A percentile compares a stretch with the other conserved stretches of the same genome.
These are phyloP conservation scores for Nakazawaea holstii DNA, from an alignment of 805 yeast genomes.

Conservation along the genomic window DNA sequence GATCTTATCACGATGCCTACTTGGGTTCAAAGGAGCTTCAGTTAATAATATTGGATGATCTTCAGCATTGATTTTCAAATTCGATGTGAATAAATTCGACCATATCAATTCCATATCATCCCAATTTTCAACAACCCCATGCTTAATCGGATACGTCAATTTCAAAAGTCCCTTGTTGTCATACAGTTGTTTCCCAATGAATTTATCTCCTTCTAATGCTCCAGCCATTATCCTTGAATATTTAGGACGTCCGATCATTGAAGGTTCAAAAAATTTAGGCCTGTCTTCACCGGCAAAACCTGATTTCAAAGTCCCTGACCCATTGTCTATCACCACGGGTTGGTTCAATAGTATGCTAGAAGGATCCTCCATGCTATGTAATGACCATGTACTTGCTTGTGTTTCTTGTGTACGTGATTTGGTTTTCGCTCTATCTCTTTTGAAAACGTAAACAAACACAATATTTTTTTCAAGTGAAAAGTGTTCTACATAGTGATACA, in stretches of 20 bases:
- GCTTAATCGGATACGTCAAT: constrained; percentile 67
- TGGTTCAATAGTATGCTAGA: constrained; percentile 44
- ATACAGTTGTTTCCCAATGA: constrained; percentile 74
- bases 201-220: constrained; percentile 57
- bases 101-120: constrained; percentile 79
- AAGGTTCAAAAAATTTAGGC: constrained; percentile 62
- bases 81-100: constrained; percentile 59
- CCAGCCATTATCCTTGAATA: constrained; percentile 78
- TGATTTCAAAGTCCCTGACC: constrained; percentile 79
- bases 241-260: constrained; percentile 76
- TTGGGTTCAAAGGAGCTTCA: constrained; percentile 83
- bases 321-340: constrained; percentile 76
- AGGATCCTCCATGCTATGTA: constrained; percentile 4
- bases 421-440: no score
- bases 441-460: no score
- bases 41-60: constrained; percentile 87
- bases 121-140: constrained; percentile 82
- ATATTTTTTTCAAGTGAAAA: no score
- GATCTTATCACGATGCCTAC: constrained; percentile 50
- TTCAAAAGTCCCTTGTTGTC: constrained; percentile 70
- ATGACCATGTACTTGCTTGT: no score
- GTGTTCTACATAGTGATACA: no score
- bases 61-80: constrained; percentile 52
- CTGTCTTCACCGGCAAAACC: constrained; percentile 92
- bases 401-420: no score